phyloP scores from a whole-genome alignment of 2,329 filamentous ascomycete species.

The Alternaria brassicicola region DNA sequence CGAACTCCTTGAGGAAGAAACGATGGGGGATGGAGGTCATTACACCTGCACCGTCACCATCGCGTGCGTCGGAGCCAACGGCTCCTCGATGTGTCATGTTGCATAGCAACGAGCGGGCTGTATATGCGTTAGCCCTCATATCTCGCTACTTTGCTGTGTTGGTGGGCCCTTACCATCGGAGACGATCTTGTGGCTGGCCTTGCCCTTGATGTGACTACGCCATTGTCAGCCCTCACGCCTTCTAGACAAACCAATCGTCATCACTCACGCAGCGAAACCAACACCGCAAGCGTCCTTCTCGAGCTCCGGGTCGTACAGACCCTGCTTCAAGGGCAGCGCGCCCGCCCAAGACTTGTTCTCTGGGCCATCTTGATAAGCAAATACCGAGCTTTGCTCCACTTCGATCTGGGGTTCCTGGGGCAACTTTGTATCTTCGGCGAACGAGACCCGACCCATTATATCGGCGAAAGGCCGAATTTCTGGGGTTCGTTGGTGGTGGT shows the following conservation, averaged over 20 bases:
- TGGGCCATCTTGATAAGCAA: conserved; percentile 79
- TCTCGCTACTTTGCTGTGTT: not conserved
- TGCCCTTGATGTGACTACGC: conserved; percentile 91
- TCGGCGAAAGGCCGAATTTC: conserved; percentile 57
- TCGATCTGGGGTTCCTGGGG: conserved; percentile 57
- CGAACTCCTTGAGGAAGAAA: conserved; percentile 99
- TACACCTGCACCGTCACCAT: conserved; percentile 97
- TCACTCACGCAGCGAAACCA: conserved; percentile 89
- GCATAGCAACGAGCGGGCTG: conserved; percentile 91
- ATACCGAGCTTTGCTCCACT: conserved; percentile 68
- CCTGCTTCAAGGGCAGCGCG: conserved; percentile 95
- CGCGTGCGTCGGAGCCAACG: conserved; percentile 95
- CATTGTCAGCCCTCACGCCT: conserved; percentile 31
- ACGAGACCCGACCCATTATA: conserved; percentile 62
- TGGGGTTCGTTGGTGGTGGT: conserved; percentile 30
- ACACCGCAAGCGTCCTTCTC: conserved; percentile 99
- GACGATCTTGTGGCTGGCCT: conserved; percentile 96
- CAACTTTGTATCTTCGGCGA: conserved; percentile 58
- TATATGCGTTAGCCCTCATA: conserved; percentile 37
- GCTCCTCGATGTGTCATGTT: conserved; percentile 99
- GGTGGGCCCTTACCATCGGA: conserved; percentile 81
- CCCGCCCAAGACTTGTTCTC: conserved; percentile 94
- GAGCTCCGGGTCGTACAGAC: conserved; percentile 92
- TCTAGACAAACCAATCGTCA: not conserved
- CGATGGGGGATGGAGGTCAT: conserved; percentile 99